Evolutionary conservation across 2,329 filamentous ascomycete species (phyloP).

Genomic region (Pseudogymnoascus sp.): DNA sequence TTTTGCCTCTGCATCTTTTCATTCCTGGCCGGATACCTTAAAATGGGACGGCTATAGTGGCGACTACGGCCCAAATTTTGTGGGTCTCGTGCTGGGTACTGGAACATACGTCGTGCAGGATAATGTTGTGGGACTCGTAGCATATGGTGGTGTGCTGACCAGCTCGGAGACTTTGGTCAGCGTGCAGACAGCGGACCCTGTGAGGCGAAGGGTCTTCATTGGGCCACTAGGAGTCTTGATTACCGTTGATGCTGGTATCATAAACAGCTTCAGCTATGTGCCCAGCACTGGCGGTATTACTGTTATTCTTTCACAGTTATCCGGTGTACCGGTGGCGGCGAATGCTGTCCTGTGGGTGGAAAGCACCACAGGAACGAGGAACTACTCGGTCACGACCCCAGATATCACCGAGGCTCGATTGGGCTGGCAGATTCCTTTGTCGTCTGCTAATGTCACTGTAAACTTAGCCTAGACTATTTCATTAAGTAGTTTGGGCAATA

Average conservation of each 20-base stretch:
- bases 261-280: conserved; percentile 33
- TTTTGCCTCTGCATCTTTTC: conserved; percentile 49
- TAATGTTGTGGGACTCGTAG: conserved; percentile 38
- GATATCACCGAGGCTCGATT: background rate
- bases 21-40: conserved; percentile 49
- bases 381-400: background rate
- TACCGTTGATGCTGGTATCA: conserved; percentile 37
- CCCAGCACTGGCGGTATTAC: background rate
- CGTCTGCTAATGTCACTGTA: background rate
- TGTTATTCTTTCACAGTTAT: background rate
- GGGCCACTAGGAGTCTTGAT: conserved; percentile 38
- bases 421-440: background rate
- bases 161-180: conserved; percentile 22
- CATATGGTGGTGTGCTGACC: conserved; percentile 41
- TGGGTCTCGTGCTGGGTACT: conserved; percentile 44
- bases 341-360: background rate
- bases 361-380: background rate
- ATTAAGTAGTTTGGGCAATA: no score
- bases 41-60: conserved; percentile 50
- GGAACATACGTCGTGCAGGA: conserved; percentile 44
- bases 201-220: conserved; percentile 42
- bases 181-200: conserved; percentile 39
- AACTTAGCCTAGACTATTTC: background rate
- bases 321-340: background rate
- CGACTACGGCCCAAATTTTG: conserved; percentile 50